Base-by-base conservation (phyloP, 116 monocot genomes). In the Dioscorea cayenensis region DNA sequence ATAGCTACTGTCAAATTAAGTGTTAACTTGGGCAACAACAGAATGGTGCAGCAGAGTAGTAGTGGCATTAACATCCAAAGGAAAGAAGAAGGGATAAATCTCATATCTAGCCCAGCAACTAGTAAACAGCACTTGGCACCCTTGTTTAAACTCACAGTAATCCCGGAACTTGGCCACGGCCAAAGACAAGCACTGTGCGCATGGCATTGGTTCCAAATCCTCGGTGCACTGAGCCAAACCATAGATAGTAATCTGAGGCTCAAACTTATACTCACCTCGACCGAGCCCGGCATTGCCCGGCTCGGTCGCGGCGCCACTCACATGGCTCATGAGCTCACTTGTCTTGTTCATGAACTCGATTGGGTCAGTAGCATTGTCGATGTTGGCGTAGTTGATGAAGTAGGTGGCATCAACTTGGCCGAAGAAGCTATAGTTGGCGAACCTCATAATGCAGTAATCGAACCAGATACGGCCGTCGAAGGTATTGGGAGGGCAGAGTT, bases 381-480 rank as follows among this genome's bases (percentile, higher is more conserved):
- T 23, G 77, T 80, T 87, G 59, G 66, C 14, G 16, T 63, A 64
- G 64, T 80, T 75, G 12, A 73, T 9, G 27, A 20, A 76, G 29
- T 63, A 58, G 22, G 71, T 20, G 0, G 81, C 76, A 66, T 87
- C 87, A 1, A 67, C 13, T 55, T 69, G 1, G 20, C 87, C 80
- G n/a, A 70, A 19, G 76, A 87, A 87, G 69, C 70, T 73, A 16
- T 58, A 52, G 21, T 19, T 73, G 62, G 66, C 51, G 69, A 81
- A 87, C 23, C 84, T 80, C 75, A 77, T 22, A 76, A 87, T 75
- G 77, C 87, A 83, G 70, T 74, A 80, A 77, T 80, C 84, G 70
- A 73, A 84, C 84, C 84, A 84, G 7, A 80, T 63, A 4, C 32
- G 32, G 32, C 32, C 32, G 32, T 32, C 32, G 32, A 3, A 32